phyloP scores from a whole-genome alignment of 176 grass and related monocot species.

The Carex cristatella region DNA sequence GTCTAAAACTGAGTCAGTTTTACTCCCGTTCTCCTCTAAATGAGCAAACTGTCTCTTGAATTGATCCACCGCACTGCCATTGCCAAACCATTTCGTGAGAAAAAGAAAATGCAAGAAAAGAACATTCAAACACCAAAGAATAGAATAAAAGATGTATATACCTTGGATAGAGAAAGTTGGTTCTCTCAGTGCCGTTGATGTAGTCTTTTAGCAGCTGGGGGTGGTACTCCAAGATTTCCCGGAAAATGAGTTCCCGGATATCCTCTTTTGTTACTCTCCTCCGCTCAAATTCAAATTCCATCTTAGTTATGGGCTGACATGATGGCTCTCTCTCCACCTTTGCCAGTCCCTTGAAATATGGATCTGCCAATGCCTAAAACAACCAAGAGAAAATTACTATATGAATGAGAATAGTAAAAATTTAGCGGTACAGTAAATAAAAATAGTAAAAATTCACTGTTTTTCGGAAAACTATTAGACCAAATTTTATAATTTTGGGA shows the following conservation, averaged over 20 bases:
- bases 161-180: slow-evolving; percentile 96
- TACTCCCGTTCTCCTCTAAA: slow-evolving; percentile 85
- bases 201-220: slow-evolving; percentile 94
- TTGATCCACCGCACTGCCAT: slow-evolving; percentile 87
- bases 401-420: not conserved
- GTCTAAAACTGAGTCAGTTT: slow-evolving; percentile 49
- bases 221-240: slow-evolving; percentile 96
- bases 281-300: slow-evolving; percentile 98
- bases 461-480: too few relatives aligned
- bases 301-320: slow-evolving; percentile 85
- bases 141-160: slow-evolving; percentile 26
- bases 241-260: slow-evolving; percentile 88
- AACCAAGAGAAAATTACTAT: slow-evolving; percentile 10
- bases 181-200: slow-evolving; percentile 83
- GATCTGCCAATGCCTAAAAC: slow-evolving; percentile 71
- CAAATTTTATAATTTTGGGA: too few relatives aligned
- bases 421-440: not conserved
- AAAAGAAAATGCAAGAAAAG: not conserved
- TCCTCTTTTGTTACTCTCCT: slow-evolving; percentile 96
- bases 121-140: slow-evolving; percentile 27
- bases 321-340: slow-evolving; percentile 95
- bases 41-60: slow-evolving; percentile 92
- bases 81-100: slow-evolving; percentile 12
- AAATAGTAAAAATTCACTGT: too few relatives aligned
- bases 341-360: slow-evolving; percentile 88